Evolutionary conservation across 225 moss, liverwort and hornwort species (phyloP).

Genomic region (Pseudisothecium myosuroides): DNA sequence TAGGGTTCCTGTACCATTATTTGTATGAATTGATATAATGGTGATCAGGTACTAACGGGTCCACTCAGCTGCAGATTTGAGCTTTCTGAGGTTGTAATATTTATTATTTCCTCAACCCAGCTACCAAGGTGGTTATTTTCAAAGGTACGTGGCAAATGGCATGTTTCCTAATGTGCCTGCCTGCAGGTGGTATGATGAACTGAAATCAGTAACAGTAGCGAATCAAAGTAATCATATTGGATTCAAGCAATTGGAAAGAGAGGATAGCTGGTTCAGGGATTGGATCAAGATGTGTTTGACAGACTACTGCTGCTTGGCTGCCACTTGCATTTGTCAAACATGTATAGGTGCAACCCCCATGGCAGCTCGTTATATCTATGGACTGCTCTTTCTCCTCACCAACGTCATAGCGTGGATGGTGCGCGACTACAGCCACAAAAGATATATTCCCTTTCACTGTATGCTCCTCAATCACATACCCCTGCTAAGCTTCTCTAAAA

Average conservation of each 20-base stretch:
- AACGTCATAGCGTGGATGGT: conserved; percentile 63
- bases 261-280: not conserved
- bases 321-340: conserved; percentile 52
- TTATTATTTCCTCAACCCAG: not conserved
- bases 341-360: conserved; percentile 44
- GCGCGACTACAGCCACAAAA: conserved; percentile 58
- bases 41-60: not conserved
- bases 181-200: not conserved
- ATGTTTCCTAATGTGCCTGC: not conserved
- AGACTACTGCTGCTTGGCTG: conserved; percentile 17
- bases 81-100: not conserved
- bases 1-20: not conserved
- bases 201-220: not conserved
- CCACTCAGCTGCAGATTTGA: not conserved
- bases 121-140: not conserved
- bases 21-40: not conserved
- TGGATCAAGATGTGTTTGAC: conserved; percentile 18
- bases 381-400: conserved; percentile 52
- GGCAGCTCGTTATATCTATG: conserved; percentile 63
- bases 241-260: not conserved
- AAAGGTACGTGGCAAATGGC: not conserved
- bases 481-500: not conserved
- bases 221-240: not conserved
- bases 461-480: not conserved
- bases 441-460: conserved; percentile 36